A percentile compares a stretch with the other conserved stretches of the same genome.
These are phyloP conservation scores for Eimeria sp. DNA, from an alignment of 169 alveolate genomes.

Conservation along the genomic window DNA sequence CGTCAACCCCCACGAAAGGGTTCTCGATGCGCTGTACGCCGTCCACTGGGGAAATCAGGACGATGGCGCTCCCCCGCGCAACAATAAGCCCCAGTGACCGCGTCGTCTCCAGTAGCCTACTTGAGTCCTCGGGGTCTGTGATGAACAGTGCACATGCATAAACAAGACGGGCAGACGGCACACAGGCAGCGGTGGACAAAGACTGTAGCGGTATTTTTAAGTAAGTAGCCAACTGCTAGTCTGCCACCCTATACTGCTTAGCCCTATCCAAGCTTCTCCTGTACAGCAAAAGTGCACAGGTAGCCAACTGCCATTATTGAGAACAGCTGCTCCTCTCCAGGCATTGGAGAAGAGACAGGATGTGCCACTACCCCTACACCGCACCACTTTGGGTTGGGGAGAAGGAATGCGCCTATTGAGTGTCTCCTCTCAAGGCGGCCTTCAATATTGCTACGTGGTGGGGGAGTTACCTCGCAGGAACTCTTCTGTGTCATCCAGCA, in stretches of 20 bases:
- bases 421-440: not conserved
- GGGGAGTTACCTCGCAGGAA: slow-evolving; percentile 89
- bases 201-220: not conserved
- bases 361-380: not conserved
- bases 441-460: not conserved
- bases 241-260: not conserved
- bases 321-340: not conserved
- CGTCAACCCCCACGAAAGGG: slow-evolving; percentile 87
- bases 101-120: slow-evolving; percentile 89
- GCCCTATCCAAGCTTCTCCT: not conserved
- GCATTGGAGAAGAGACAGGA: not conserved
- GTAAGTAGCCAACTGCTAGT: not conserved
- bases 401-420: not conserved
- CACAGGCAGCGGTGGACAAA: not conserved
- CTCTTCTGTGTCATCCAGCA: slow-evolving; percentile 94
- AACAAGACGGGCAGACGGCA: not conserved
- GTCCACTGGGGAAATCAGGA: slow-evolving; percentile 91
- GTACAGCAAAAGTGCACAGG: not conserved
- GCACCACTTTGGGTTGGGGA: not conserved
- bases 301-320: not conserved
- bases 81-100: slow-evolving; percentile 92
- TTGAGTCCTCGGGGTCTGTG: slow-evolving; percentile 91
- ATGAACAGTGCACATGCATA: not conserved
- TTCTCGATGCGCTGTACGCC: slow-evolving; percentile 92
- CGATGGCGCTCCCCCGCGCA: slow-evolving; percentile 95